A percentile compares a stretch with the other conserved stretches of the same genome.
Evolutionary conservation across 2,329 filamentous ascomycete species (phyloP).

Genomic region (Tolypocladium capitatum): DNA sequence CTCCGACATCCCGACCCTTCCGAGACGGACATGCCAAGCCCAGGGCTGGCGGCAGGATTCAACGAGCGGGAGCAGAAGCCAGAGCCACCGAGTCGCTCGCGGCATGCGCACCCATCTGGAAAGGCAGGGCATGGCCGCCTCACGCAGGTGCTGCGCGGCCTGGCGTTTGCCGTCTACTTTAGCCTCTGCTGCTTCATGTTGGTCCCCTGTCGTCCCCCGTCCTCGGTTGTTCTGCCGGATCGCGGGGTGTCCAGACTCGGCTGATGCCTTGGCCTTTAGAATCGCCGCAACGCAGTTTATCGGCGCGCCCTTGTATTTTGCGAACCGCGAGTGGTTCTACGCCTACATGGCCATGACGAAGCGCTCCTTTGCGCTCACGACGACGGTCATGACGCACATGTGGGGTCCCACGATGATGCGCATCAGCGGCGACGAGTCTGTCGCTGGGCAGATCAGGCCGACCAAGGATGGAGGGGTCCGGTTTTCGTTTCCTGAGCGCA

Average conservation of each 20-base stretch:
- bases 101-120: conserved; percentile 37
- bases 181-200: conserved; percentile 34
- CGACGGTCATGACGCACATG: conserved; percentile 70
- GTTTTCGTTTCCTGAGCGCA: conserved; percentile 67
- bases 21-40: conserved; percentile 8
- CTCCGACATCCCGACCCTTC: conserved; percentile 9
- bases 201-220: conserved; percentile 14
- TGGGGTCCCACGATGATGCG: conserved; percentile 76
- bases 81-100: not conserved
- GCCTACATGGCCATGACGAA: conserved; percentile 82
- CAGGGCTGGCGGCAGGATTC: conserved; percentile 4
- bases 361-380: conserved; percentile 65
- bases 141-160: conserved; percentile 37
- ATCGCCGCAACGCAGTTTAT: conserved; percentile 62
- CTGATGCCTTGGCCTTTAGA: conserved; percentile 21
- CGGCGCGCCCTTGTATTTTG: conserved; percentile 60
- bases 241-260: not conserved
- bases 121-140: conserved; percentile 35
- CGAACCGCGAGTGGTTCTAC: conserved; percentile 69
- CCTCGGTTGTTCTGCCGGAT: not conserved
- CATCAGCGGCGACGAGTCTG: conserved; percentile 71
- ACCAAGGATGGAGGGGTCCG: conserved; percentile 60
- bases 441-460: conserved; percentile 59
- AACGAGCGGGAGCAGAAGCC: not conserved
- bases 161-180: conserved; percentile 41